A percentile compares a stretch with the other conserved stretches of the same genome.
Conservation (phyloP, 148 eudicot species). For the Dysphania ambrosioides region DNA sequence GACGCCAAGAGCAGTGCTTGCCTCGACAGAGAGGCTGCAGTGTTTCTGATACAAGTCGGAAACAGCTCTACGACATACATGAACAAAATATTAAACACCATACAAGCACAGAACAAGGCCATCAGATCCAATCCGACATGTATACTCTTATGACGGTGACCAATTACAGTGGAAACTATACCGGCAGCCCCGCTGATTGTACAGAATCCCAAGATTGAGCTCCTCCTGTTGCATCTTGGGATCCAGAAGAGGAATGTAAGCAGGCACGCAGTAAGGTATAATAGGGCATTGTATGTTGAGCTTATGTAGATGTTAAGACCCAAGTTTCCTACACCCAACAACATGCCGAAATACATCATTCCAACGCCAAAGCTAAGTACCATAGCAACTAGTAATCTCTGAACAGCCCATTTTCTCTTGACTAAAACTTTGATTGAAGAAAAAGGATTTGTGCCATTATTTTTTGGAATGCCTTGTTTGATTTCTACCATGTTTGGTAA, state of each 20-base stretch:
- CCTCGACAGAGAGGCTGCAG: conserved; percentile 26
- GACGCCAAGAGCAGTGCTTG: conserved; percentile 28
- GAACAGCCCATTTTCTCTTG: conserved; percentile 28
- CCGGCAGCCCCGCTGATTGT: conserved; percentile 25
- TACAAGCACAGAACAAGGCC: conserved; percentile 21
- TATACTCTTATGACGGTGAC: not conserved
- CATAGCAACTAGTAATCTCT: conserved; percentile 19
- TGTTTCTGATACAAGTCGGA: conserved; percentile 34
- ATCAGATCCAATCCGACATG: conserved; percentile 19
- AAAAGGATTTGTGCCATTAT: conserved; percentile 11
- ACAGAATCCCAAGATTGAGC: conserved; percentile 24
- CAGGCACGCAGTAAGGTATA: conserved; percentile 16
- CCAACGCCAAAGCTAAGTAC: conserved; percentile 31
- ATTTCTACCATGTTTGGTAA: conserved; percentile 1
- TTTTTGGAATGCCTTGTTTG: not conserved
- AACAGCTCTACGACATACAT: conserved; percentile 30
- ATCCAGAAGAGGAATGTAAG: conserved; percentile 20
- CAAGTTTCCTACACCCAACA: conserved; percentile 31
- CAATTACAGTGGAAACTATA: conserved; percentile 7
- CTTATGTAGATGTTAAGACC: conserved; percentile 25
- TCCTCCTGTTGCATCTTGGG: conserved; percentile 23
- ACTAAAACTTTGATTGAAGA: conserved; percentile 17
- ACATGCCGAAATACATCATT: conserved; percentile 32
- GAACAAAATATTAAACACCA: conserved; percentile 24
- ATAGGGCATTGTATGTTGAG: conserved; percentile 19